phyloP scores from a whole-genome alignment of 352 stramenopile species.

The Pythium dissimile region DNA sequence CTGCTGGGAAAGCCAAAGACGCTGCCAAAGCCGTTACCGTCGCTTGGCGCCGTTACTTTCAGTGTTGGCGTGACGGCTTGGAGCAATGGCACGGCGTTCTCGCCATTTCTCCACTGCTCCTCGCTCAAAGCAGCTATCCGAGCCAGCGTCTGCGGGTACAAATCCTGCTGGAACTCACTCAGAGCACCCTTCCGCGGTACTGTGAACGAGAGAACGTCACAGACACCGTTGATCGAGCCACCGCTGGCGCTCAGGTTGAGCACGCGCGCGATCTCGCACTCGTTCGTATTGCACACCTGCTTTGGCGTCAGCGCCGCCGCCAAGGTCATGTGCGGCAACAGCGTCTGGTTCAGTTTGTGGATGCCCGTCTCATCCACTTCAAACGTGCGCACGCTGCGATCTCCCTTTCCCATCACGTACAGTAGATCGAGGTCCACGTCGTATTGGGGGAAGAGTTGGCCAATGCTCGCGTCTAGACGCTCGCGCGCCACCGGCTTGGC shows the following conservation, averaged over 20 bases:
- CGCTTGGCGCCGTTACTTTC: no score
- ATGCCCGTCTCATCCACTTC: constrained; percentile 51
- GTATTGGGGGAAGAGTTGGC: constrained; percentile 63
- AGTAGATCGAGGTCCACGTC: constrained; percentile 66
- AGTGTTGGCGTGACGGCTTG: constrained; percentile 29
- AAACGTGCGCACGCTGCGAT: constrained; percentile 54
- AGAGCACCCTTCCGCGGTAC: constrained; percentile 60
- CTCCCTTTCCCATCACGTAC: constrained; percentile 69
- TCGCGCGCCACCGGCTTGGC: constrained; percentile 49
- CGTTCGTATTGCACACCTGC: constrained; percentile 36
- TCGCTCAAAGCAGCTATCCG: constrained; percentile 34
- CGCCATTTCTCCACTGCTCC: constrained; percentile 38
- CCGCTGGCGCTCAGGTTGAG: constrained; percentile 43
- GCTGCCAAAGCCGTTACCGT: background rate
- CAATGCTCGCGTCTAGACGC: constrained; percentile 59
- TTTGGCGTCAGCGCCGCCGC: constrained; percentile 54
- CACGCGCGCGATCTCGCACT: constrained; percentile 64
- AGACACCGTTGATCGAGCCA: constrained; percentile 34
- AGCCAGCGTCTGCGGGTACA: constrained; percentile 63
- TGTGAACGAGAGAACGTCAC: constrained; percentile 60
- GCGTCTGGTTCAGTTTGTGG: constrained; percentile 49
- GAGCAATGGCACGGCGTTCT: constrained; percentile 42
- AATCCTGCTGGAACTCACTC: constrained; percentile 68
- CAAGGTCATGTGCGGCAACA: constrained; percentile 55
- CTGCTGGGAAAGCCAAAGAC: constrained; percentile 32